These are phyloP conservation scores for Kodamaea sp. DNA, from an alignment of 1,139 yeast species.

Conservation along the genomic window DNA sequence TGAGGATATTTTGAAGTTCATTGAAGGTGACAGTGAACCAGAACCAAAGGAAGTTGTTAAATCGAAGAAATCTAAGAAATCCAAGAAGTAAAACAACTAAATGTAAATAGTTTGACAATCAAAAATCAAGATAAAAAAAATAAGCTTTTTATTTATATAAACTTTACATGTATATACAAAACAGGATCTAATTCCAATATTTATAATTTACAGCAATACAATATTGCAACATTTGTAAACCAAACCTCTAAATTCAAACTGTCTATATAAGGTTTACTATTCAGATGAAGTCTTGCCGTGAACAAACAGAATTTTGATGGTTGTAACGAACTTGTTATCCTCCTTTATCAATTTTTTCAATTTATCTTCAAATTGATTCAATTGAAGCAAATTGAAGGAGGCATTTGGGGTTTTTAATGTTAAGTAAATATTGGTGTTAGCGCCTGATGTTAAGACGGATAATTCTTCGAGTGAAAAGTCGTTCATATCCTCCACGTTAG, in stretches of 20 bases:
- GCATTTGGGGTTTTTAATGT: constrained; percentile 19
- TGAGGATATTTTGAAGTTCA: constrained; percentile 64
- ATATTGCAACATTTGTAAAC: too few species aligned
- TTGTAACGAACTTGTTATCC: constrained; percentile 30
- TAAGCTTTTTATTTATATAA: too few species aligned
- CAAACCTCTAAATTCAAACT: too few species aligned
- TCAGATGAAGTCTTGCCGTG: not conserved
- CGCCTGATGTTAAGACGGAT: constrained; percentile 67
- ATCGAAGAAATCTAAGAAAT: constrained; percentile 15
- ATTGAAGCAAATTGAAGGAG: constrained; percentile 22
- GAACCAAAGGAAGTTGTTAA: constrained; percentile 15
- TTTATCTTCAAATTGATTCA: constrained; percentile 27
- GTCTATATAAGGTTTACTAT: too few species aligned
- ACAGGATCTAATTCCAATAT: too few species aligned
- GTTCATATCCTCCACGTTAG: constrained; percentile 12
- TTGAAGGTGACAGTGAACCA: constrained; percentile 43
- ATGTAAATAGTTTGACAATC: constrained; percentile 4
- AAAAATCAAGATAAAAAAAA: not conserved
- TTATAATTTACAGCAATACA: too few species aligned
- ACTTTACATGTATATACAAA: too few species aligned
- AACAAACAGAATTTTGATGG: constrained; percentile 10
- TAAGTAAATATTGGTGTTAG: constrained; percentile 46
- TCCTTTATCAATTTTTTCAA: constrained; percentile 23
- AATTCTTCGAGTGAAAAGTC: constrained; percentile 42
- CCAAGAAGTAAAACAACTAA: constrained; percentile 13